These are phyloP conservation scores for Hymenoscyphus repandus DNA, from an alignment of 2,329 filamentous ascomycete species.

Conservation along the genomic window DNA sequence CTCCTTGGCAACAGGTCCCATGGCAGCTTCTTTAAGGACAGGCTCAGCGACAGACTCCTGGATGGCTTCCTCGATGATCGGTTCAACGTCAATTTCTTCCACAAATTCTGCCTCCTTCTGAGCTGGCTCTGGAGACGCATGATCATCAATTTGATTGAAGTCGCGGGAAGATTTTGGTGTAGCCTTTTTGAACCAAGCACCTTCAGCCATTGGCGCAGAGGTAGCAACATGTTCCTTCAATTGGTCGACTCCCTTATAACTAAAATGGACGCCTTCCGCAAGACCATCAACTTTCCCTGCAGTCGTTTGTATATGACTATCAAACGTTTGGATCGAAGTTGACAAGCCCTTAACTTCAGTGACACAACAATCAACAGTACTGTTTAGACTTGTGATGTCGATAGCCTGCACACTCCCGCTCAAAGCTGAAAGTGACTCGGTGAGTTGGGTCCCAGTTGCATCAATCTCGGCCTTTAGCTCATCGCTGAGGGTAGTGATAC, in stretches of 20 bases:
- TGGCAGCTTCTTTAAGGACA: too few species aligned
- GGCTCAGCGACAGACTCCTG: too few species aligned
- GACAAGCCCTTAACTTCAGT: slow-evolving; percentile 11
- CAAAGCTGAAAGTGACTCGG: slow-evolving; percentile 15
- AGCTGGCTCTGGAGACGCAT: too few species aligned
- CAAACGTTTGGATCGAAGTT: slow-evolving; percentile 8
- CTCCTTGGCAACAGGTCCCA: too few species aligned
- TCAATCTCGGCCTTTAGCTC: slow-evolving; percentile 26
- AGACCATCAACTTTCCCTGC: slow-evolving; percentile 5
- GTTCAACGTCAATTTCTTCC: too few species aligned
- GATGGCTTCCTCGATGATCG: too few species aligned
- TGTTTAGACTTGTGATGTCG: slow-evolving; percentile 9
- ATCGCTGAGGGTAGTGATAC: slow-evolving; percentile 21
- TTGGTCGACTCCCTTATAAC: slow-evolving; percentile 14
- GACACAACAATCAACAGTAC: slow-evolving; percentile 5
- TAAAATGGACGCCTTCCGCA: slow-evolving; percentile 15
- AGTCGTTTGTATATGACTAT: slow-evolving; percentile 1
- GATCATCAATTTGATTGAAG: too few species aligned
- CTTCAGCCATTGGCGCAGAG: slow-evolving; percentile 4
- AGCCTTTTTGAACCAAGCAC: slow-evolving; percentile 7
- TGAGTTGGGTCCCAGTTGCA: slow-evolving; percentile 20
- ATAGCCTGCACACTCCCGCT: slow-evolving; percentile 9
- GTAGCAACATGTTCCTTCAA: slow-evolving; percentile 10
- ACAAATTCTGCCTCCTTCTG: too few species aligned
- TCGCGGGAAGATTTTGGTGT: neutral